Percentiles rank a stretch among this genome's conserved stretches.
Conservation (phyloP, 192 early-diverging fungal species). For the Rhizophagus clarus region DNA sequence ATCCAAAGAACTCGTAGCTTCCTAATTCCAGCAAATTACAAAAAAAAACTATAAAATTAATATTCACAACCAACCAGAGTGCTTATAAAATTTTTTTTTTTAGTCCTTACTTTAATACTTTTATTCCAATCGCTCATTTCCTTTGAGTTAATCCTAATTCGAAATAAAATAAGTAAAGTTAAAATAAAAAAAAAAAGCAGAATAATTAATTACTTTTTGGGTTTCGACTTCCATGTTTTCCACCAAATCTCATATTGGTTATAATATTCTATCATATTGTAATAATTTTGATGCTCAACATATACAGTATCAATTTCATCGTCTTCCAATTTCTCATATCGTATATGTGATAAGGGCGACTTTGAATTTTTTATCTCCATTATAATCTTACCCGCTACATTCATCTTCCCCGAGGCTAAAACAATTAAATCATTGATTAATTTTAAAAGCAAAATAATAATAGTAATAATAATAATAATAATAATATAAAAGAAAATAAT, state of each 20-base stretch:
- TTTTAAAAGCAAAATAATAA: not conserved
- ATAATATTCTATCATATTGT: not conserved
- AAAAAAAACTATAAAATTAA: not conserved
- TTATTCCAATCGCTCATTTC: not conserved
- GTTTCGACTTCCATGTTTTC: not conserved
- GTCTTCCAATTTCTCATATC: not conserved
- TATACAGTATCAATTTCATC: not conserved
- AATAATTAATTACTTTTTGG: not conserved
- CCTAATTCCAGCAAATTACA: not conserved
- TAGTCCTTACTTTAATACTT: not conserved
- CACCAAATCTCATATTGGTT: not conserved
- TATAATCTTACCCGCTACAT: not conserved
- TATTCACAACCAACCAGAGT: not conserved
- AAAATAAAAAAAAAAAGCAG: not conserved
- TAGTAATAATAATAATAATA: no score
- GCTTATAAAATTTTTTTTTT: not conserved
- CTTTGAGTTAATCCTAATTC: not conserved
- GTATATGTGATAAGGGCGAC: slow-evolving; percentile 1
- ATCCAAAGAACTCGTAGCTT: not conserved
- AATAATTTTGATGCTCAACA: not conserved
- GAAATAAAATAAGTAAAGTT: not conserved
- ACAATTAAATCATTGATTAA: not conserved
- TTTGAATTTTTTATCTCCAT: not conserved
- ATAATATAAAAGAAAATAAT: no score
- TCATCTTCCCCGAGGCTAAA: slow-evolving; percentile 7